Percentiles rank a stretch among this genome's conserved stretches.
Conservation (phyloP, 371 early-diverging fungal genomes). For the Cokeromyces recurvatus region DNA sequence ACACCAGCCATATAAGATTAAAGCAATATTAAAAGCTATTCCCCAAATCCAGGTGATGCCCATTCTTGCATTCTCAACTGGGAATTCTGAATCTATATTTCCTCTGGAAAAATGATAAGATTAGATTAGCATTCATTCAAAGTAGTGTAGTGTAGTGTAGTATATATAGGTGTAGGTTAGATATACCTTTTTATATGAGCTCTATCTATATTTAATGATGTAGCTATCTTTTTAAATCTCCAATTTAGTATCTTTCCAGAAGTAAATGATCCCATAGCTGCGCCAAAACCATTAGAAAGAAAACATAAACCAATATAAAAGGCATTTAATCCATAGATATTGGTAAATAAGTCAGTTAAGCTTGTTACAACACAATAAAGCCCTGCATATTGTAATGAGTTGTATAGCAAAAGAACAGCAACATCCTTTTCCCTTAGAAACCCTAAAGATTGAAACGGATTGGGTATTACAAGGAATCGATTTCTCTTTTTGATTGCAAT, state of each 20-base stretch:
- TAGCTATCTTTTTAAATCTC: conserved; percentile 12
- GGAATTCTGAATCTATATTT: conserved; percentile 17
- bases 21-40: conserved; percentile 22
- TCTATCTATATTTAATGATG: conserved; percentile 7
- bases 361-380: conserved; percentile 30
- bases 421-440: conserved; percentile 36
- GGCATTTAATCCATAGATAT: conserved; percentile 17
- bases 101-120: too few species aligned
- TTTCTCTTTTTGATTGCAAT: conserved; percentile 2
- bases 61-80: conserved; percentile 33
- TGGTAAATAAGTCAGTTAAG: conserved; percentile 18
- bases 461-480: conserved; percentile 7
- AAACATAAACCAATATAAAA: conserved; percentile 28
- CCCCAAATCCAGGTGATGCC: conserved; percentile 33
- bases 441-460: conserved; percentile 17
- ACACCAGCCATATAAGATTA: conserved; percentile 37
- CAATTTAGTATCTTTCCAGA: conserved; percentile 28
- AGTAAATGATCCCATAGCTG: conserved; percentile 19
- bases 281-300: conserved; percentile 24
- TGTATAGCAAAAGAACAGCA: conserved; percentile 18
- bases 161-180: too few species aligned
- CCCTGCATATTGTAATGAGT: conserved; percentile 30
- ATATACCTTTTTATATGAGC: conserved; percentile 7
- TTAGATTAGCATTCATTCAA: too few species aligned
- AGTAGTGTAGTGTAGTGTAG: too few species aligned